Evolutionary conservation across 805 yeast genomes (phyloP), one percentile per base, ranked within the genome.

Genomic region (Candida easanensis): DNA sequence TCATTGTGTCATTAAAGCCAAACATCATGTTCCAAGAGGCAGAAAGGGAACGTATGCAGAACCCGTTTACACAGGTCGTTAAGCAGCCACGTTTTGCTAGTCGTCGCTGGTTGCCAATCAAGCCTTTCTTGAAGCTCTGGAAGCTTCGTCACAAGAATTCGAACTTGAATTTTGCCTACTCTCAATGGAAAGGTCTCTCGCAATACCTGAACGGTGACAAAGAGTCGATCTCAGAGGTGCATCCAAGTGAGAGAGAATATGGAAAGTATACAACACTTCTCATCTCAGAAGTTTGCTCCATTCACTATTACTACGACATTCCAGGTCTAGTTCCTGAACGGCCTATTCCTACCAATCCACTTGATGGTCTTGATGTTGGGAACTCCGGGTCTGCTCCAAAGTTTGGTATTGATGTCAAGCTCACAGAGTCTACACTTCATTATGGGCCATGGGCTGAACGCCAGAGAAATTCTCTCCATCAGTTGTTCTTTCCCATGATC

Each of bases 391-490:
- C 71, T 4, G 66, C 83, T 0, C 89, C 89, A 1, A 69, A 67
- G 36, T 69, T 72, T 57, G 90, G 90, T 0, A 52, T 83, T 7
- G 83, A 83, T 40, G 39, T 90, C 8, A 70, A 69, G 13, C 50
- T 88, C 2, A 70, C 75, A 2, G 74, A 76, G 42, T 80, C 88
- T 0, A 80, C 86, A 0, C 65, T 88, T 1, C 83, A 83, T 52
- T 90, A 88, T 58, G 99, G 99, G 0, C 96, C 99, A 0, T 91
- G 97, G 97, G 86, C 97, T 0, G 95, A 93, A 46, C 78, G 91
- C 28, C 95, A 93, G 61, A 62, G 96, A 15, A 71, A 70, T 2
- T 75, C 80, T 2, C 55, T 90, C 9, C 89, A 83, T 44, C 64
- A 69, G 14, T 65, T 82, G 64, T 65, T 93, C 19, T 78, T 84